Evolutionary conservation across 2,329 filamentous ascomycete genomes (phyloP), one percentile per base, ranked within the genome.

Genomic region (Graphilbum fragrans): DNA sequence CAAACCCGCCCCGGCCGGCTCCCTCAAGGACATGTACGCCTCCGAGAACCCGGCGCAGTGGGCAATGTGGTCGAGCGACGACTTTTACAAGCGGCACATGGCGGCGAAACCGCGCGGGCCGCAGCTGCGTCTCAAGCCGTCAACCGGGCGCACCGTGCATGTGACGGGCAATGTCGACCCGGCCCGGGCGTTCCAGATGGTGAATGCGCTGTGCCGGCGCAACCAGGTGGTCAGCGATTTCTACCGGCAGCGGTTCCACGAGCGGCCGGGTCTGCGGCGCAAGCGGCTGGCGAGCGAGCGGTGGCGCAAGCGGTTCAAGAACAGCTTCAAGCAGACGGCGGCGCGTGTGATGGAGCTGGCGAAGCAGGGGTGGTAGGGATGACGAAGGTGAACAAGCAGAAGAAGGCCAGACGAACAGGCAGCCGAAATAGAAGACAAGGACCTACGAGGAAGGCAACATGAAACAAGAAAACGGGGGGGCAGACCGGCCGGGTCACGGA

Each of bases 361-460:
- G 51, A 74, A 66, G 55, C 84, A 92, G 62, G 86, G 86, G 3
- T 92, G 86, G 85, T 93, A 62, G 53, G 5, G 7, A 29, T n/a
- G n/a, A n/a, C n/a, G n/a, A n/a, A n/a, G n/a, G n/a, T n/a, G n/a
- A n/a, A n/a, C n/a, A n/a, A n/a, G n/a, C n/a, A n/a, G n/a, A n/a
- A n/a, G n/a, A n/a, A n/a, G n/a, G n/a, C n/a, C n/a, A n/a, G n/a
- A n/a, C n/a, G n/a, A n/a, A n/a, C n/a, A n/a, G n/a, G n/a, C n/a
- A n/a, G n/a, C n/a, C n/a, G n/a, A n/a, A n/a, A n/a, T n/a, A n/a
- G n/a, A n/a, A n/a, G n/a, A n/a, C n/a, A n/a, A n/a, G n/a, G n/a
- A n/a, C n/a, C n/a, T n/a, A n/a, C n/a, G n/a, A n/a, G n/a, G n/a
- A n/a, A n/a, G n/a, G n/a, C n/a, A n/a, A n/a, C n/a, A n/a, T n/a